These are phyloP conservation scores for Bryum argenteum DNA, from an alignment of 225 moss, liverwort and hornwort genomes.

Conservation along the genomic window DNA sequence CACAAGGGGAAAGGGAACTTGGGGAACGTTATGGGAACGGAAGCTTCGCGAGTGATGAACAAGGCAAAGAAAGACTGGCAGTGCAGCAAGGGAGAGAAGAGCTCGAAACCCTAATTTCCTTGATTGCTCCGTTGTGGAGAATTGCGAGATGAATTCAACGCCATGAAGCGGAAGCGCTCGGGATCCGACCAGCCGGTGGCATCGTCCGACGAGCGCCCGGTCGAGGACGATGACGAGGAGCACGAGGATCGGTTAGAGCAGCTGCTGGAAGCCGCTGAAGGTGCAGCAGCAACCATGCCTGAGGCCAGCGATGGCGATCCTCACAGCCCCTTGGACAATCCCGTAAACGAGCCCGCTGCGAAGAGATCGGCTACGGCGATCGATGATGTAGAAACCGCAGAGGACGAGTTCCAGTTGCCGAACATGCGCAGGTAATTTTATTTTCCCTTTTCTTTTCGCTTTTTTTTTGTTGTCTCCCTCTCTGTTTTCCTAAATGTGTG, in stretches of 20 bases:
- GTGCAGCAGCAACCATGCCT: constrained; percentile 39
- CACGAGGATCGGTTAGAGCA: constrained; percentile 33
- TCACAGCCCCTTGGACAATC: neutral
- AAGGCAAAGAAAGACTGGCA: neutral
- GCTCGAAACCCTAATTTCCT: constrained; percentile 42
- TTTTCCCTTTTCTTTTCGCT: neutral
- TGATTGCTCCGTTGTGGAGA: neutral
- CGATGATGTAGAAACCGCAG: constrained; percentile 18
- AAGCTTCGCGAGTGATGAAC: constrained; percentile 25
- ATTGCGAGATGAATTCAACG: constrained; percentile 22
- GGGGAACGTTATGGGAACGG: neutral
- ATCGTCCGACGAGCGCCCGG: neutral
- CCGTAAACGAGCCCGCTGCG: constrained; percentile 27
- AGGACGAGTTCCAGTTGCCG: constrained; percentile 44
- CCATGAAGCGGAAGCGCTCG: constrained; percentile 52
- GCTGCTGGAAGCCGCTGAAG: constrained; percentile 45
- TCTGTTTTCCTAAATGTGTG: neutral
- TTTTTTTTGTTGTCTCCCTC: neutral
- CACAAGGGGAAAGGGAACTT: too few species aligned
- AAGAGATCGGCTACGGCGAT: constrained; percentile 23
- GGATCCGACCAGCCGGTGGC: constrained; percentile 33
- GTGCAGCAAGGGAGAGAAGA: neutral
- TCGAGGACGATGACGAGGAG: constrained; percentile 17
- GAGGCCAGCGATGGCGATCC: constrained; percentile 35
- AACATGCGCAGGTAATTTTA: constrained; percentile 52